A percentile compares a stretch with the other conserved stretches of the same genome.
These are phyloP conservation scores for Ustilago loliicola DNA, from an alignment of 1,284 basidiomycete genomes.

Conservation along the genomic window DNA sequence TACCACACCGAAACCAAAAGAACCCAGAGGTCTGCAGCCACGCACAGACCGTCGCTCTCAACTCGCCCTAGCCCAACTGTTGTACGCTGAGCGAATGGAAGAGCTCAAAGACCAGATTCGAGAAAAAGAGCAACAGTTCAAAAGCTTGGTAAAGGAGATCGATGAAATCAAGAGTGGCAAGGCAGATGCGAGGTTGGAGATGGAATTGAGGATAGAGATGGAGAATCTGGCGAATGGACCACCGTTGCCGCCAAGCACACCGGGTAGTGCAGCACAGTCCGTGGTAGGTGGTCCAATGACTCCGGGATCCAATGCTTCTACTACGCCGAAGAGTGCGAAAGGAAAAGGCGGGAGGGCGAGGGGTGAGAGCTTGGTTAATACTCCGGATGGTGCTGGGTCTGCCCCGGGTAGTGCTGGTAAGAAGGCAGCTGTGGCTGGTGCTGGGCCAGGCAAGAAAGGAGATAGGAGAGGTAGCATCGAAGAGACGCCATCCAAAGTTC, in stretches of 20 bases:
- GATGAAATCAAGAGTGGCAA: constrained; percentile 53
- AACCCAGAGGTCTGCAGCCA: constrained; percentile 50
- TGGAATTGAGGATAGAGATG: constrained; percentile 51
- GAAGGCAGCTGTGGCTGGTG: constrained; percentile 15
- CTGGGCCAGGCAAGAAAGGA: constrained; percentile 13
- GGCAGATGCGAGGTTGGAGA: constrained; percentile 42
- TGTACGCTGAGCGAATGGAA: constrained; percentile 64
- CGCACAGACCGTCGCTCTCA: constrained; percentile 52
- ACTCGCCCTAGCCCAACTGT: constrained; percentile 61
- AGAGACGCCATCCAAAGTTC: constrained; percentile 33
- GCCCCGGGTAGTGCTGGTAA: constrained; percentile 27
- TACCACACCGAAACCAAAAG: constrained; percentile 42
- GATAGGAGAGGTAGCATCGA: constrained; percentile 38
- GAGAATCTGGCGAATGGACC: constrained; percentile 51
- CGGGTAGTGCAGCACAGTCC: constrained; percentile 26
- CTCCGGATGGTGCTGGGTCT: constrained; percentile 15
- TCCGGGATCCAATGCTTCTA: constrained; percentile 27
- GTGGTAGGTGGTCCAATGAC: constrained; percentile 31
- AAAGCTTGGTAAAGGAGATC: constrained; percentile 44
- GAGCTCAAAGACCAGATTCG: constrained; percentile 58
- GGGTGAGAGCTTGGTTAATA: constrained; percentile 32
- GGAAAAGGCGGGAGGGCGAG: constrained; percentile 29
- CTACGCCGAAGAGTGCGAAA: constrained; percentile 45
- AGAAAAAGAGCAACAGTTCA: constrained; percentile 60
- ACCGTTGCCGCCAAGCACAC: constrained; percentile 35